phyloP scores from a whole-genome alignment of 2,329 filamentous ascomycete genomes.

The Amphichorda felina region DNA sequence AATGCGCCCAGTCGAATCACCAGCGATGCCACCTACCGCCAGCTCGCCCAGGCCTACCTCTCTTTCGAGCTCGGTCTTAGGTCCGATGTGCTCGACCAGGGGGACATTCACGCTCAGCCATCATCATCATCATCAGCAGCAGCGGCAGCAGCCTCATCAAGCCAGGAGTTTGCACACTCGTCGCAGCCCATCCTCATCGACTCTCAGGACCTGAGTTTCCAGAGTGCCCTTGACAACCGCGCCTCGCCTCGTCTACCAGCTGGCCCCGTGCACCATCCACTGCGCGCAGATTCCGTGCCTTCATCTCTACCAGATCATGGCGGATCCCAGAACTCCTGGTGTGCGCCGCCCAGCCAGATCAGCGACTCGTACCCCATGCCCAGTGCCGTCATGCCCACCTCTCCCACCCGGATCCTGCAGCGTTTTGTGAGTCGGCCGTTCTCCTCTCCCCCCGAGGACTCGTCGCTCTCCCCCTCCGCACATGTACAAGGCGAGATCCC shows the following conservation, averaged over 20 bases:
- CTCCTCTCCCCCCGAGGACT: slow-evolving; percentile 6
- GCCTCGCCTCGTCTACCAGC: slow-evolving; percentile 15
- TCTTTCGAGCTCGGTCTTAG: slow-evolving; percentile 28
- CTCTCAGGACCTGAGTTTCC: slow-evolving; percentile 31
- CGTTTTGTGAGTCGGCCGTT: slow-evolving; percentile 19
- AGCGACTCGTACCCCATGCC: slow-evolving; percentile 40
- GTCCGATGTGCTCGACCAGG: too few relatives aligned
- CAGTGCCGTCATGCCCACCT: slow-evolving; percentile 15
- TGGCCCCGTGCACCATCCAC: background rate
- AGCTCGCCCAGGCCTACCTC: slow-evolving; percentile 38
- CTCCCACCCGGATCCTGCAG: slow-evolving; percentile 38
- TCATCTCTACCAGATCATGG: slow-evolving; percentile 1
- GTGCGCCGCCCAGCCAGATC: slow-evolving; percentile 35
- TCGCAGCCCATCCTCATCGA: slow-evolving; percentile 12
- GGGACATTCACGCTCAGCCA: too few relatives aligned
- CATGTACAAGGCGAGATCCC: too few relatives aligned
- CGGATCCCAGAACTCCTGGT: slow-evolving; percentile 19
- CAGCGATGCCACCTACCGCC: slow-evolving; percentile 36
- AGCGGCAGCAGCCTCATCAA: too few relatives aligned
- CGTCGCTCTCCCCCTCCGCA: too few relatives aligned
- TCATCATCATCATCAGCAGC: too few relatives aligned
- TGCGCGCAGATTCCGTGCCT: background rate
- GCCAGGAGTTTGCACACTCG: slow-evolving; percentile 3
- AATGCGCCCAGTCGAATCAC: slow-evolving; percentile 33
- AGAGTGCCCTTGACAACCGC: slow-evolving; percentile 31